Evolutionary conservation across 2,329 filamentous ascomycete genomes (phyloP).

Genomic region (Alternaria novae-zelandiae): DNA sequence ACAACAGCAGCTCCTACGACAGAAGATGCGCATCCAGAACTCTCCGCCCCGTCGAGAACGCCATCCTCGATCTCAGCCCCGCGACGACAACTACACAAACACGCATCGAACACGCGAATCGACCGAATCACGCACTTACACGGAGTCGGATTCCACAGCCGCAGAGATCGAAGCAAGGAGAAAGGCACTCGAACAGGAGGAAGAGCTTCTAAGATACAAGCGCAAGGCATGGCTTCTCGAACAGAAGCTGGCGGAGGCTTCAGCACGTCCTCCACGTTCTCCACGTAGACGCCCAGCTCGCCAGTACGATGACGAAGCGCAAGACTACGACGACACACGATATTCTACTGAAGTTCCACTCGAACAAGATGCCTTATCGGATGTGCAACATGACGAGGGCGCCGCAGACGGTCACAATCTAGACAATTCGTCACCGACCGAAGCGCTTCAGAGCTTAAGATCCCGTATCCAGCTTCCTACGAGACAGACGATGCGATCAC

Average conservation of each 20-base stretch:
- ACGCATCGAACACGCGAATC: neutral
- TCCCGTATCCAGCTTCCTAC: conserved; percentile 12
- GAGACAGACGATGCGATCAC: conserved; percentile 3
- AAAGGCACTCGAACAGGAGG: conserved; percentile 9
- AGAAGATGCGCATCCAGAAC: neutral
- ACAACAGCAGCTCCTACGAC: conserved; percentile 11
- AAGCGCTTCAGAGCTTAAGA: conserved; percentile 9
- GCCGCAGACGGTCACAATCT: neutral
- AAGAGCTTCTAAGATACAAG: conserved; percentile 16
- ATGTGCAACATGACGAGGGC: neutral
- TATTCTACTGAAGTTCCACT: neutral
- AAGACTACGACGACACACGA: neutral
- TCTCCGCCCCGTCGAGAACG: neutral
- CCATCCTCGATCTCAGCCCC: neutral
- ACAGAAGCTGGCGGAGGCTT: conserved; percentile 9
- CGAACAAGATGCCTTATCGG: neutral
- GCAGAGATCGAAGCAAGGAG: conserved; percentile 11
- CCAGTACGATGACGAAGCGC: neutral
- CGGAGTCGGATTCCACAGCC: neutral
- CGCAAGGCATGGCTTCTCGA: conserved; percentile 12
- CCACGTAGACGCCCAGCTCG: neutral
- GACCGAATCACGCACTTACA: neutral
- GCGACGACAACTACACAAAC: neutral
- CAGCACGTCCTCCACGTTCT: neutral
- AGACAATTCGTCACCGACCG: conserved; percentile 6